These are phyloP conservation scores for Kodamaea neixiangensis DNA, from an alignment of 805 yeast genomes.

Conservation along the genomic window DNA sequence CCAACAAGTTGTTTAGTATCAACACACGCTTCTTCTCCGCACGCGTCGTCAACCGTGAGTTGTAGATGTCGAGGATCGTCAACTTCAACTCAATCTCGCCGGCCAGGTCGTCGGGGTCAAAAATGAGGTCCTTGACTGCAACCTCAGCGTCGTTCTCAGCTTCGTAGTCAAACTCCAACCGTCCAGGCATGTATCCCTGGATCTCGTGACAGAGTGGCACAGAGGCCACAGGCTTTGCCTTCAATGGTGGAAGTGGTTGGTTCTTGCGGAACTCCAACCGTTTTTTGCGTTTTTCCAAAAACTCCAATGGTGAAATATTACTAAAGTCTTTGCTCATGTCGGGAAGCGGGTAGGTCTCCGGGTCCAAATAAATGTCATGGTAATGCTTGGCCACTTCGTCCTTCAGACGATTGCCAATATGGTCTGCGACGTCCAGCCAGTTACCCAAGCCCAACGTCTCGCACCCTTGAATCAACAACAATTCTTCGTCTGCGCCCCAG, in stretches of 20 bases:
- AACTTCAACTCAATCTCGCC: conserved; percentile 89
- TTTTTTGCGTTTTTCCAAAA: conserved; percentile 62
- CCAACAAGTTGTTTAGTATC: conserved; percentile 74
- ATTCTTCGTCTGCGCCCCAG: conserved; percentile 99
- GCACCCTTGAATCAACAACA: conserved; percentile 84
- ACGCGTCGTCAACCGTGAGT: conserved; percentile 83
- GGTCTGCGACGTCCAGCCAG: conserved; percentile 98
- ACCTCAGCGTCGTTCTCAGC: conserved; percentile 96
- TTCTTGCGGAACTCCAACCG: conserved; percentile 74
- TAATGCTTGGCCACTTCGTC: conserved; percentile 92
- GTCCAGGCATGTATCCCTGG: conserved; percentile 98
- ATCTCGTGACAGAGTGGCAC: conserved; percentile 96
- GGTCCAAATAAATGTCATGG: conserved; percentile 64
- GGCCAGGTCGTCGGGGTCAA: conserved; percentile 88
- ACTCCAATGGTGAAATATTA: conserved; percentile 63
- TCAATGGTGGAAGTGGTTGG: conserved; percentile 77
- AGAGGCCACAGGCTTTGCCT: conserved; percentile 85
- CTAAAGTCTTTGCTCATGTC: conserved; percentile 71
- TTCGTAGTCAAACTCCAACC: conserved; percentile 94
- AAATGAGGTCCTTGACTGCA: conserved; percentile 91
- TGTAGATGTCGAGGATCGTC: conserved; percentile 84
- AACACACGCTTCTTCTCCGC: conserved; percentile 89
- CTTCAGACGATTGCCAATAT: conserved; percentile 86
- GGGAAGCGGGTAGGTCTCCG: conserved; percentile 83
- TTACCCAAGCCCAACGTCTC: conserved; percentile 92